Evolutionary conservation across 2,329 filamentous ascomycete species (phyloP).

Genomic region (Pseudogymnoascus sp.): DNA sequence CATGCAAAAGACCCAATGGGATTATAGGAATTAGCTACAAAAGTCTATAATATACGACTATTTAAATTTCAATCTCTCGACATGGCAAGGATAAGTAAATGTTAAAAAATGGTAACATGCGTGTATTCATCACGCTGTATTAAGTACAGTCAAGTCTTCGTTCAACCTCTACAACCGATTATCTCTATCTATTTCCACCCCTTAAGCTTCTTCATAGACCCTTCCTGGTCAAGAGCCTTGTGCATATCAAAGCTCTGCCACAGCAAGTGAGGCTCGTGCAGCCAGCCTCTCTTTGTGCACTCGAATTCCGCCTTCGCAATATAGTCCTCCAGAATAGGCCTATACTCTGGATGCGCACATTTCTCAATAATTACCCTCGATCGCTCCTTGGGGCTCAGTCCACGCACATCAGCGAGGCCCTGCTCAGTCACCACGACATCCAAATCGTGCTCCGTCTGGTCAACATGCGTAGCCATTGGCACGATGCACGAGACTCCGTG

Average conservation of each 20-base stretch:
- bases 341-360: conserved; percentile 78
- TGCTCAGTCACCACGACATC: conserved; percentile 73
- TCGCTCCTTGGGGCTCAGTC: conserved; percentile 69
- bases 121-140: neutral
- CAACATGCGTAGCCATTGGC: conserved; percentile 83
- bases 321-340: conserved; percentile 73
- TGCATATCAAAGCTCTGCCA: conserved; percentile 88
- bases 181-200: conserved; percentile 41
- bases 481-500: conserved; percentile 79
- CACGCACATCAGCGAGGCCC: conserved; percentile 78
- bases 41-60: conserved; percentile 5
- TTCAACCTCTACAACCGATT: neutral
- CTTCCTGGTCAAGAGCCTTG: conserved; percentile 70
- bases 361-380: conserved; percentile 80
- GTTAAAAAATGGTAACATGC: neutral
- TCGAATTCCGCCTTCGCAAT: conserved; percentile 80
- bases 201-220: conserved; percentile 75
- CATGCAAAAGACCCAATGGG: conserved; percentile 1
- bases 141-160: neutral
- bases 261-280: conserved; percentile 80
- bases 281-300: conserved; percentile 78
- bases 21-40: conserved; percentile 6
- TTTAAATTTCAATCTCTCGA: neutral
- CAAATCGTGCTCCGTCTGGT: conserved; percentile 88
- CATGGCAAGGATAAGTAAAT: neutral